A percentile compares a stretch with the other conserved stretches of the same genome.
phyloP scores from a whole-genome alignment of 345 rosid genomes.

The Eucalyptus melliodora region DNA sequence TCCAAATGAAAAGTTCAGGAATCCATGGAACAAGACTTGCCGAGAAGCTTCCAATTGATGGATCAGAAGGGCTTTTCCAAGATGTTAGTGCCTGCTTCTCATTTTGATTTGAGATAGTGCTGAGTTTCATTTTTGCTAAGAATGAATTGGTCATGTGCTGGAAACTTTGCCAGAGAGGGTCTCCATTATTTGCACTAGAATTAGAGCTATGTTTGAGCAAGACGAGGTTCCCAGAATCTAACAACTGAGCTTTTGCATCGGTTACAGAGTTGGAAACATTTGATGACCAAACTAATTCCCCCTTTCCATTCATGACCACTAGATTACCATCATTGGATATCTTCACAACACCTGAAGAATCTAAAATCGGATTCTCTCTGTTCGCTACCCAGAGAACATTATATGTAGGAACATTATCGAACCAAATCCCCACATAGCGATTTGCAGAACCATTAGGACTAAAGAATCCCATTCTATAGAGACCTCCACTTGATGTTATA shows the following conservation, averaged over 20 bases:
- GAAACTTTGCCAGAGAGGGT: conserved; percentile 15
- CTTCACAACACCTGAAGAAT: conserved; percentile 28
- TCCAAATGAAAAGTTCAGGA: not conserved
- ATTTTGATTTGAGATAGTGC: not conserved
- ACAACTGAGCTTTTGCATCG: conserved; percentile 12
- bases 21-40: not conserved
- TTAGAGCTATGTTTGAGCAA: conserved; percentile 7
- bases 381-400: conserved; percentile 39
- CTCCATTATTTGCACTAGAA: too few species aligned
- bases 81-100: conserved; percentile 2
- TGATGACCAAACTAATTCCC: conserved; percentile 38
- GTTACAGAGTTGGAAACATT: conserved; percentile 2
- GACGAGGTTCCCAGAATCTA: conserved; percentile 37
- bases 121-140: conserved; percentile 19
- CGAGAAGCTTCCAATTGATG: conserved; percentile 5
- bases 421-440: conserved; percentile 46
- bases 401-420: too few species aligned
- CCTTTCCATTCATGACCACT: not conserved
- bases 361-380: conserved; percentile 20
- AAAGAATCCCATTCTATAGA: conserved; percentile 45
- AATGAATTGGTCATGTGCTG: conserved; percentile 14
- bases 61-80: conserved; percentile 17
- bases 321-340: conserved; percentile 38
- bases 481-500: conserved; percentile 5
- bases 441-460: conserved; percentile 23